Percentiles rank a stretch among this genome's conserved stretches.
Conservation (phyloP, 2,329 filamentous ascomycete species). For the Onygenales sp. region DNA sequence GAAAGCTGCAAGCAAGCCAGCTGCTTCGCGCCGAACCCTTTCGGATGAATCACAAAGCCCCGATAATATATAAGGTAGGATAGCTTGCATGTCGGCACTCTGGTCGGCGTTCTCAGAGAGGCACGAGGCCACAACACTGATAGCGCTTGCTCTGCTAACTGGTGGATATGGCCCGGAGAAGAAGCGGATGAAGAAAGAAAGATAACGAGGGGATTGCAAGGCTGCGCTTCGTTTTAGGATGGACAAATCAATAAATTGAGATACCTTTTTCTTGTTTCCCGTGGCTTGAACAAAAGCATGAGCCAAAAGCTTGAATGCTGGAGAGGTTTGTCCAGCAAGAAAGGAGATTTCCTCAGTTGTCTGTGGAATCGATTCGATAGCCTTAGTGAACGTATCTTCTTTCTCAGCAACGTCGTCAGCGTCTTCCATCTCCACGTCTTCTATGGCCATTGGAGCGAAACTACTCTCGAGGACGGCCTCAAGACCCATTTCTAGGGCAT, state of each 20-base stretch:
- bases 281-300: constrained; percentile 27
- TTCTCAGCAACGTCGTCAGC: constrained; percentile 16
- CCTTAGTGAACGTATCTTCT: constrained; percentile 22
- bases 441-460: constrained; percentile 40
- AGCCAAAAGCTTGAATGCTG: constrained; percentile 29
- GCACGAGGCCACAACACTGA: constrained; percentile 53
- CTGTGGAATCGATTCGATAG: constrained; percentile 22
- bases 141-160: constrained; percentile 57
- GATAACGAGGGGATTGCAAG: constrained; percentile 54
- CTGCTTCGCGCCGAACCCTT: constrained; percentile 66
- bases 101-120: constrained; percentile 43
- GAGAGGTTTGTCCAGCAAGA: constrained; percentile 22
- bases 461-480: constrained; percentile 58
- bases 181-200: constrained; percentile 66
- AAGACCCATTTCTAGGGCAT: constrained; percentile 64
- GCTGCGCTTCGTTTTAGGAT: constrained; percentile 34
- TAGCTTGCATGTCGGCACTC: constrained; percentile 59
- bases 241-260: constrained; percentile 27
- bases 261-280: constrained; percentile 21
- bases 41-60: constrained; percentile 68
- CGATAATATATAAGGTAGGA: constrained; percentile 72
- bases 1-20: constrained; percentile 54
- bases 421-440: constrained; percentile 45
- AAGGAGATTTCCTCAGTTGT: constrained; percentile 27
- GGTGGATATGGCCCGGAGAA: constrained; percentile 65